Percentiles rank a stretch among this genome's conserved stretches.
Conservation (phyloP, 768 basidiomycete species). For the Russula brevipes region DNA sequence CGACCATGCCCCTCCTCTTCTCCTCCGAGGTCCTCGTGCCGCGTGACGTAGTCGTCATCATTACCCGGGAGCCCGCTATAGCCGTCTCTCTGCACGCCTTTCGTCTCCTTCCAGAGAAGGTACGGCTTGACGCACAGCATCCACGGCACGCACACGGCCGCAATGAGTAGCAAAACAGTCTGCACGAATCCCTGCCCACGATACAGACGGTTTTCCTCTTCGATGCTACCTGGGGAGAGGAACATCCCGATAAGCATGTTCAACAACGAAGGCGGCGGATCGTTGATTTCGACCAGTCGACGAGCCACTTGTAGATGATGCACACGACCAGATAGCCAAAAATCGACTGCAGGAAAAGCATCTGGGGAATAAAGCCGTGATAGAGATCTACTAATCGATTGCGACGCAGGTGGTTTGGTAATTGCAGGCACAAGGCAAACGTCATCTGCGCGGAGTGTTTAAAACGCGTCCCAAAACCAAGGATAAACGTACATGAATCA, state of each 20-base stretch:
- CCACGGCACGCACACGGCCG: slow-evolving; percentile 90
- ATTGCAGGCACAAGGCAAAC: slow-evolving; percentile 92
- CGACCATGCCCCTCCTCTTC: slow-evolving; percentile 80
- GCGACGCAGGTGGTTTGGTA: slow-evolving; percentile 94
- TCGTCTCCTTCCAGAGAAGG: slow-evolving; percentile 82
- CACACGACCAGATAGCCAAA: slow-evolving; percentile 94
- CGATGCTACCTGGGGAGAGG: slow-evolving; percentile 78
- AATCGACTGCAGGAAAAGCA: slow-evolving; percentile 96
- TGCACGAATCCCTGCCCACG: slow-evolving; percentile 85
- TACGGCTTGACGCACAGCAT: slow-evolving; percentile 92
- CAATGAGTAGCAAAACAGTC: slow-evolving; percentile 67
- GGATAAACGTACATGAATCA: slow-evolving; percentile 70
- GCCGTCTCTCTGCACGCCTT: slow-evolving; percentile 75
- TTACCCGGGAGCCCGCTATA: slow-evolving; percentile 69
- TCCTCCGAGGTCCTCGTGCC: slow-evolving; percentile 62
- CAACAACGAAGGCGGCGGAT: slow-evolving; percentile 82
- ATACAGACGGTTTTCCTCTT: slow-evolving; percentile 67
- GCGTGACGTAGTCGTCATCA: slow-evolving; percentile 41
- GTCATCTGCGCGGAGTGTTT: slow-evolving; percentile 70
- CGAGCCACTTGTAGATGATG: slow-evolving; percentile 95
- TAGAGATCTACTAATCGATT: slow-evolving; percentile 82
- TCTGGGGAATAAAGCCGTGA: slow-evolving; percentile 94
- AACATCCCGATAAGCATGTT: slow-evolving; percentile 98
- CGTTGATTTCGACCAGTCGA: slow-evolving; percentile 76
- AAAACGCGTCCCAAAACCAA: background rate